Conservation (phyloP, 805 yeast species). For the Kazachstania taianensis region DNA sequence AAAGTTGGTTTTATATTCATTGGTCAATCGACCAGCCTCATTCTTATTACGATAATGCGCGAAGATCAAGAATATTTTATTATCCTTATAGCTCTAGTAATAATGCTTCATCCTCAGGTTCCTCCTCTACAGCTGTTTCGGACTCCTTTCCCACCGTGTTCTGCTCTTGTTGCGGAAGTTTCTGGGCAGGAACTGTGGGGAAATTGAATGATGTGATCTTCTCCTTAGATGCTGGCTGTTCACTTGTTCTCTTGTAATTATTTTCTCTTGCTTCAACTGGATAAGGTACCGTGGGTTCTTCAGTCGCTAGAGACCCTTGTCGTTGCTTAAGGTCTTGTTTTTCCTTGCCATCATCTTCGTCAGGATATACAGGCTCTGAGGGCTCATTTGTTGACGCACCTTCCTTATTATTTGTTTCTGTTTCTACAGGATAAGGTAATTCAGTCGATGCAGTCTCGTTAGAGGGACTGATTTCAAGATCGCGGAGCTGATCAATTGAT, state of each 20-base stretch:
- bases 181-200: slow-evolving; percentile 33
- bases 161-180: slow-evolving; percentile 6
- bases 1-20: too few relatives aligned
- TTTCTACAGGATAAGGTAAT: slow-evolving; percentile 5
- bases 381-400: slow-evolving; percentile 7
- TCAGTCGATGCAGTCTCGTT: background rate
- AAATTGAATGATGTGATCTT: slow-evolving; percentile 31
- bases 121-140: slow-evolving; percentile 13
- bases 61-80: too few relatives aligned
- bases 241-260: background rate
- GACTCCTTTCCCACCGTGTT: slow-evolving; percentile 1
- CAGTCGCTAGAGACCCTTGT: too few relatives aligned
- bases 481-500: background rate
- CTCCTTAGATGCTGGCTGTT: slow-evolving; percentile 5
- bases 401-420: background rate
- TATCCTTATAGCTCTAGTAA: slow-evolving; percentile 21
- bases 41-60: too few relatives aligned
- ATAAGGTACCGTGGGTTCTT: slow-evolving; percentile 9
- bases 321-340: too few relatives aligned
- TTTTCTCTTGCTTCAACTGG: slow-evolving; percentile 8
- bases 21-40: too few relatives aligned
- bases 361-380: slow-evolving; percentile 25
- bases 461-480: background rate
- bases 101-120: slow-evolving; percentile 17
- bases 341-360: slow-evolving; percentile 13